These are phyloP conservation scores for Syncephalastrum monosporum DNA, from an alignment of 371 early-diverging fungal genomes.

Conservation along the genomic window DNA sequence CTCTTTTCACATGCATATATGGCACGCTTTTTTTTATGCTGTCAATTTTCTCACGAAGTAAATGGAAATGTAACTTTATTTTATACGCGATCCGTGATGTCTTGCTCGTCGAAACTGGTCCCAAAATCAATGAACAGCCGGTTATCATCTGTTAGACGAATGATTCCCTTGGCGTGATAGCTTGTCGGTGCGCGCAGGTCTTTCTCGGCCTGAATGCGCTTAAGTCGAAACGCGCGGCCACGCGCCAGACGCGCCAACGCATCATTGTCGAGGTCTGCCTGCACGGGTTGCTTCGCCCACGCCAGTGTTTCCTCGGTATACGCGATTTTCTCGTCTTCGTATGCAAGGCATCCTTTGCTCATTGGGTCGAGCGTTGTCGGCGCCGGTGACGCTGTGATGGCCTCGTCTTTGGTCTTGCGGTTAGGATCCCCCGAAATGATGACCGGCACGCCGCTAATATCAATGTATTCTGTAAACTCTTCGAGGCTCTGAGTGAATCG, in stretches of 20 bases:
- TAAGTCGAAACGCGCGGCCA: conserved; percentile 1
- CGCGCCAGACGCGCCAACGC: background rate
- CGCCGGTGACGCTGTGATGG: conserved; percentile 3
- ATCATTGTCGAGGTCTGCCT: background rate
- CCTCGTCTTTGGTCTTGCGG: conserved; percentile 28
- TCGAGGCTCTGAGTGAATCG: conserved; percentile 64
- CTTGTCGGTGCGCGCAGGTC: conserved; percentile 2
- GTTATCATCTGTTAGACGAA: background rate
- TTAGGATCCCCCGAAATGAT: conserved; percentile 26
- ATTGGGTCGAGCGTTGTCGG: too few species aligned
- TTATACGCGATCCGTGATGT: conserved; percentile 19
- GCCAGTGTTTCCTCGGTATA: background rate
- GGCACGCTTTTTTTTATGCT: too few species aligned
- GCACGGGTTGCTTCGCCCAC: conserved; percentile 6
- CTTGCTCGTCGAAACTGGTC: conserved; percentile 7
- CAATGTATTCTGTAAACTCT: conserved; percentile 66
- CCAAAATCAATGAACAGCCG: conserved; percentile 7
- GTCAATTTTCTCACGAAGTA: too few species aligned
- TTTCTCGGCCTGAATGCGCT: conserved; percentile 4
- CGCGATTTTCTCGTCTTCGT: conserved; percentile 7
- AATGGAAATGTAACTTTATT: too few species aligned
- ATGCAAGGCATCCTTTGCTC: conserved; percentile 11
- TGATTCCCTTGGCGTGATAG: conserved; percentile 4
- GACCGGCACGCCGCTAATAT: conserved; percentile 28
- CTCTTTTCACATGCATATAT: too few species aligned